Conservation (phyloP, 176 grass and related monocot species). For the Musa beccarii region DNA sequence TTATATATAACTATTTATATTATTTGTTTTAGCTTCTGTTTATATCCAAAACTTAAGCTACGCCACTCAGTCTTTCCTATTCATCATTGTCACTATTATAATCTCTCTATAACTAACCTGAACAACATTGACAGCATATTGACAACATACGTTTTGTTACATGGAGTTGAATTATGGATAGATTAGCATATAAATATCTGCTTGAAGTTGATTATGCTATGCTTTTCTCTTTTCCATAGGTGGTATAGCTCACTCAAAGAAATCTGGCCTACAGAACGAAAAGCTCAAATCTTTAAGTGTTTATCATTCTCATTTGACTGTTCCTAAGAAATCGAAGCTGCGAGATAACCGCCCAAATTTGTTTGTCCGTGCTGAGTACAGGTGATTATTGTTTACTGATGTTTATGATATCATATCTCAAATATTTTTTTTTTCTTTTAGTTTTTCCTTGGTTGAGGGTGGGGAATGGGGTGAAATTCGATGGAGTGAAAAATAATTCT, state of each 20-base stretch:
- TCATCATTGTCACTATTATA: too few relatives aligned
- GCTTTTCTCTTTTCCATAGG: slow-evolving; percentile 4
- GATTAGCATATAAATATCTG: not conserved
- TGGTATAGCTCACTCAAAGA: slow-evolving; percentile 25
- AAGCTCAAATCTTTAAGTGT: slow-evolving; percentile 16
- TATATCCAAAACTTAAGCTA: too few relatives aligned
- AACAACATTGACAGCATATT: too few relatives aligned
- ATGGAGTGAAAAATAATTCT: not conserved
- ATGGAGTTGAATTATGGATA: too few relatives aligned
- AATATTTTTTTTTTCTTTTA: not conserved
- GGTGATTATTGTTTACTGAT: slow-evolving; percentile 18
- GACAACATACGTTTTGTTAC: too few relatives aligned
- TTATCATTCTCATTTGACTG: slow-evolving; percentile 16
- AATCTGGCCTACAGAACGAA: slow-evolving; percentile 5
- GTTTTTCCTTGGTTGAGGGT: too few relatives aligned
- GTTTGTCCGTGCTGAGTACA: slow-evolving; percentile 26
- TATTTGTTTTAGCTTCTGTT: too few relatives aligned
- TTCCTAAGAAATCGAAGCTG: slow-evolving; percentile 22
- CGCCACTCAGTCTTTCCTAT: too few relatives aligned
- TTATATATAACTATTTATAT: too few relatives aligned
- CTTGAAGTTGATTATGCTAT: not conserved
- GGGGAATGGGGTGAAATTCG: not conserved
- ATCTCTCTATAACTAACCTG: too few relatives aligned
- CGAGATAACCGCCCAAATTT: slow-evolving; percentile 9
- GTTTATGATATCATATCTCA: not conserved